These are phyloP conservation scores for Rhodotorula sp. DNA, from an alignment of 1,284 basidiomycete genomes.

Conservation along the genomic window DNA sequence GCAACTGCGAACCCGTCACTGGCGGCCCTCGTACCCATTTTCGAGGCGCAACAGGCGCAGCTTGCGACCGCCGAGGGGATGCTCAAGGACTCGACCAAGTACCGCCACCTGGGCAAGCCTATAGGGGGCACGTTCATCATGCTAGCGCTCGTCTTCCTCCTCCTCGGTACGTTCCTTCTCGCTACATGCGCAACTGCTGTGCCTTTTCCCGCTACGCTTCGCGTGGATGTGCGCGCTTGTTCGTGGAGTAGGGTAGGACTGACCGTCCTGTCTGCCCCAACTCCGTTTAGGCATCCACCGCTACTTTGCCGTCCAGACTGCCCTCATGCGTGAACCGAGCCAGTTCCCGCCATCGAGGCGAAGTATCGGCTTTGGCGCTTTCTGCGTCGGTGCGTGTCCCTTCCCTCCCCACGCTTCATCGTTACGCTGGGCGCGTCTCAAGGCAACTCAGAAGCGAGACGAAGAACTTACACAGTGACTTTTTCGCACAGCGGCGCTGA, in stretches of 20 bases:
- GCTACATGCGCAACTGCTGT: neutral
- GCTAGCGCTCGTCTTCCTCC: slow-evolving; percentile 35
- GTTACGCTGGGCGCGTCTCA: neutral
- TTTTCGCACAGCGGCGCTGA: slow-evolving; percentile 5
- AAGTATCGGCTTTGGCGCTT: slow-evolving; percentile 19
- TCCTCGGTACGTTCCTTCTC: slow-evolving; percentile 22
- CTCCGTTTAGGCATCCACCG: slow-evolving; percentile 20
- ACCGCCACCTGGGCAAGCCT: slow-evolving; percentile 36
- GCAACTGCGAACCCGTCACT: slow-evolving; percentile 1
- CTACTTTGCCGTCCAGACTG: slow-evolving; percentile 29
- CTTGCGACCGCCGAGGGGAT: neutral
- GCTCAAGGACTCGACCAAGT: slow-evolving; percentile 19
- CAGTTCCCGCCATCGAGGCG: slow-evolving; percentile 36
- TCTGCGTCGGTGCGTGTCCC: slow-evolving; percentile 21
- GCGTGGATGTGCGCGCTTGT: too few species aligned
- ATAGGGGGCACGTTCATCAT: slow-evolving; percentile 34
- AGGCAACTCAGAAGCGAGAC: neutral
- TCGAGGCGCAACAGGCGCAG: slow-evolving; percentile 17
- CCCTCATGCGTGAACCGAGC: slow-evolving; percentile 33
- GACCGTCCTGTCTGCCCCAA: neutral
- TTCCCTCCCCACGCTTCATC: neutral
- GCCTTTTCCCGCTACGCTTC: neutral
- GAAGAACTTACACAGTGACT: too few species aligned
- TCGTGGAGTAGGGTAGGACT: too few species aligned
- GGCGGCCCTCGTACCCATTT: slow-evolving; percentile 9